Conservation (phyloP, 345 rosid species). For the Salix exigua region DNA sequence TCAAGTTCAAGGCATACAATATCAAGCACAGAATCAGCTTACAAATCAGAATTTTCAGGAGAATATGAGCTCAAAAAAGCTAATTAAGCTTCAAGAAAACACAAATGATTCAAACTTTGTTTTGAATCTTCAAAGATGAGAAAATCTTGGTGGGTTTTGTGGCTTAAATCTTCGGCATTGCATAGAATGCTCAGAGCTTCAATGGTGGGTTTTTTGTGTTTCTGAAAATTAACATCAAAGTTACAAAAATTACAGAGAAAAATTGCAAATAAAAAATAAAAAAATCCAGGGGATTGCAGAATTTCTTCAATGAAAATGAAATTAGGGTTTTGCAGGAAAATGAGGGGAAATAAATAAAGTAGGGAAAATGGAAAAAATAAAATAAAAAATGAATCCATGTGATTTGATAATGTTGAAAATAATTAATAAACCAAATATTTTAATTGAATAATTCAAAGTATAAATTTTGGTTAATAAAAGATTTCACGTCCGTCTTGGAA, state of each 20-base stretch:
- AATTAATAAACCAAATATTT: constrained; percentile 49
- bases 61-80: constrained; percentile 20
- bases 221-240: constrained; percentile 23
- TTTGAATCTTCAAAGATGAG: constrained; percentile 17
- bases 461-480: constrained; percentile 85
- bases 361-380: constrained; percentile 18
- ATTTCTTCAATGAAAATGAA: constrained; percentile 45
- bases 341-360: constrained; percentile 46
- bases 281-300: constrained; percentile 21
- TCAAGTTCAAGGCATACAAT: constrained; percentile 13
- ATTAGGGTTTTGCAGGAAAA: constrained; percentile 71
- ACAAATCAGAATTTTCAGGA: neutral
- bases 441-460: constrained; percentile 65
- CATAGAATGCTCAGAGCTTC: constrained; percentile 47
- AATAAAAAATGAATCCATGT: constrained; percentile 17
- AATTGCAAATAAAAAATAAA: constrained; percentile 16
- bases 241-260: constrained; percentile 34
- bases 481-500: constrained; percentile 91
- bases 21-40: neutral
- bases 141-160: constrained; percentile 4
- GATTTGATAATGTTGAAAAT: constrained; percentile 46
- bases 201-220: constrained; percentile 20
- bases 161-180: constrained; percentile 40
- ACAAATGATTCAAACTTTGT: constrained; percentile 10
- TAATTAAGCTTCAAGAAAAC: constrained; percentile 4